Base-by-base conservation (phyloP, 331 rosid species). In the Stylosanthes scabra region DNA sequence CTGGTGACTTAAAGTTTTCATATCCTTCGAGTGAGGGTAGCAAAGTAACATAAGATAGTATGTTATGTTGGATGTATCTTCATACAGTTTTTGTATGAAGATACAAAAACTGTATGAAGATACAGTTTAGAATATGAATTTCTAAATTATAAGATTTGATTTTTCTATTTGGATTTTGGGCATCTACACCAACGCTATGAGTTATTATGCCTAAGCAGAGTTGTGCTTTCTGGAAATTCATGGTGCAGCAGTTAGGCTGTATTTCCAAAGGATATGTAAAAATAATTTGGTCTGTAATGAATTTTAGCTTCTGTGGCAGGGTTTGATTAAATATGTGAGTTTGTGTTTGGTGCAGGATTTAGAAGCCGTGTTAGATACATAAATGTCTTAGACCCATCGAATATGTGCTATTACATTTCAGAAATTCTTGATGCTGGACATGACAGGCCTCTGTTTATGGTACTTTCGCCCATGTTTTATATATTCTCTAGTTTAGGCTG, bases 231-330 rank as follows among this genome's bases (percentile, higher is more conserved):
- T 79, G 91, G 97, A 82, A 92, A 86, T 86, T 83, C 87, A 52
- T 95, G 99, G 99, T 92, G 98, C 58, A 95, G 82, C 86, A 85
- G 87, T 88, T 92, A 70, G 85, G 88, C 93, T 79, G 92, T 95
- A 82, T 95, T 88, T 58, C 99, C 99, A 0, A 95, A 90, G 83
- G 99, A 98, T 95, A 78, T 56, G 72, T 70, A 8, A 50, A 12
- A 12, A 67, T 46, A 46, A 16, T 15, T 55, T 66, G 77, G 13
- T 72, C 46, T 46, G 51, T 56, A 64, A 57, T 68, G 42, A 52
- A 49, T 63, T 71, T 28, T 15, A 49, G 34, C 76, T 70, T 75
- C 54, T 57, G 7, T 69, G 46, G 25, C 59, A 12, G 10, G 77
- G 54, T 78, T 84, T 39, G 47, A 40, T 63, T 34, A 76, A 60